These are phyloP conservation scores for Nitzschia sp. DNA, from an alignment of 108 stramenopile genomes.

Conservation along the genomic window DNA sequence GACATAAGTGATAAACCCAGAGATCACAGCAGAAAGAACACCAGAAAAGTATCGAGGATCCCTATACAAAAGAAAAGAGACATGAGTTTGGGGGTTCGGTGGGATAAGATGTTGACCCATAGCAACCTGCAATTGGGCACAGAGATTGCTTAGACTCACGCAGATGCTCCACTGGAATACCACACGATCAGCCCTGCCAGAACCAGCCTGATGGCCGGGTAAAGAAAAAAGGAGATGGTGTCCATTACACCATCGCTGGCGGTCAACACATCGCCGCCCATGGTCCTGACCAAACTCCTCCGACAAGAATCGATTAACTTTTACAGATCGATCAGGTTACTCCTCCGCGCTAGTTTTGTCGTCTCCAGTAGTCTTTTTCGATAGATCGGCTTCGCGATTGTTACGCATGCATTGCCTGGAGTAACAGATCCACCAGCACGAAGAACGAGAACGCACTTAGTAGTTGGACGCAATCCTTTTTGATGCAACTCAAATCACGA, in stretches of 20 bases:
- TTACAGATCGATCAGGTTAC: not conserved
- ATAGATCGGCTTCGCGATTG: too few relatives aligned
- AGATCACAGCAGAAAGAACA: constrained; percentile 37
- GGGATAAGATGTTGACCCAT: too few relatives aligned
- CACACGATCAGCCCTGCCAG: constrained; percentile 29
- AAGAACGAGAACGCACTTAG: too few relatives aligned
- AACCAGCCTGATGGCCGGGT: constrained; percentile 19
- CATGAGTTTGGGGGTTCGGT: not conserved
- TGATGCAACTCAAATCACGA: too few relatives aligned
- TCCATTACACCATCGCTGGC: constrained; percentile 27
- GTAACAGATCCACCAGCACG: too few relatives aligned
- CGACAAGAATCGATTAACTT: not conserved
- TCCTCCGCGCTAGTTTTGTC: too few relatives aligned
- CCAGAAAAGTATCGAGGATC: constrained; percentile 57
- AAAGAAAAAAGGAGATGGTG: constrained; percentile 22
- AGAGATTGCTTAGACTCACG: constrained; percentile 11
- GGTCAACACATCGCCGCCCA: not conserved
- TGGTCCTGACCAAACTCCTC: constrained; percentile 2
- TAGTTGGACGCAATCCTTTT: too few relatives aligned
- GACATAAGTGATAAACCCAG: constrained; percentile 43
- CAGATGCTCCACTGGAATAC: constrained; percentile 28
- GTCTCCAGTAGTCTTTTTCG: too few relatives aligned
- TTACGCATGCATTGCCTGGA: too few relatives aligned
- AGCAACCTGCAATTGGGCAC: not conserved
- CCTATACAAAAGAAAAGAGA: constrained; percentile 18